These are phyloP conservation scores for Cyclotella cryptica DNA, from an alignment of 108 stramenopile species.

Conservation along the genomic window DNA sequence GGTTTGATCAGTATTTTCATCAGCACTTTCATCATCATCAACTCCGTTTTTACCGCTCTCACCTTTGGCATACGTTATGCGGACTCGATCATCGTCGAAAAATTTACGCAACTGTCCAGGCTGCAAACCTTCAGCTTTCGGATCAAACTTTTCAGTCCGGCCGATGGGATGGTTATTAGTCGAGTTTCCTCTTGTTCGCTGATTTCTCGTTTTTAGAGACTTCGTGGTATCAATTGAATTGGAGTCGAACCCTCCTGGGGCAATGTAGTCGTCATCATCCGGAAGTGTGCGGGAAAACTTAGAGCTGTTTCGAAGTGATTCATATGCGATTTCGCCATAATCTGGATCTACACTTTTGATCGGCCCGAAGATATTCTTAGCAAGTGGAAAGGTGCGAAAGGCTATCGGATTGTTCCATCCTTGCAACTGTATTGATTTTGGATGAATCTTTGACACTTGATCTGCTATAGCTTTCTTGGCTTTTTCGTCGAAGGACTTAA, in stretches of 20 bases:
- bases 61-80: background rate
- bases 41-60: background rate
- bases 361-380: background rate
- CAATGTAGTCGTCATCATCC: slow-evolving; percentile 5
- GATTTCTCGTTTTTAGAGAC: background rate
- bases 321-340: slow-evolving; percentile 26
- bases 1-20: background rate
- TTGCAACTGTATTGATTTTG: slow-evolving; percentile 18
- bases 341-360: slow-evolving; percentile 15
- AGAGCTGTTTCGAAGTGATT: slow-evolving; percentile 15
- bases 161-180: slow-evolving; percentile 4
- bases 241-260: slow-evolving; percentile 40
- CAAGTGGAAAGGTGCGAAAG: slow-evolving; percentile 15
- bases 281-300: slow-evolving; percentile 17
- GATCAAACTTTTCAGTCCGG: slow-evolving; percentile 13
- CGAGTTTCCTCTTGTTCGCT: background rate
- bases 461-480: background rate
- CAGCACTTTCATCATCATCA: slow-evolving; percentile 5
- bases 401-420: slow-evolving; percentile 15
- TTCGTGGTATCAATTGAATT: slow-evolving; percentile 2
- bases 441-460: slow-evolving; percentile 1
- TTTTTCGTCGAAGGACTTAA: background rate
- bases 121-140: slow-evolving; percentile 12
- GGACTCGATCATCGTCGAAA: slow-evolving; percentile 39
- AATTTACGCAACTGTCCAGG: background rate